These are phyloP conservation scores for Monosporozyma servazzii DNA, from an alignment of 805 yeast species.

Conservation along the genomic window DNA sequence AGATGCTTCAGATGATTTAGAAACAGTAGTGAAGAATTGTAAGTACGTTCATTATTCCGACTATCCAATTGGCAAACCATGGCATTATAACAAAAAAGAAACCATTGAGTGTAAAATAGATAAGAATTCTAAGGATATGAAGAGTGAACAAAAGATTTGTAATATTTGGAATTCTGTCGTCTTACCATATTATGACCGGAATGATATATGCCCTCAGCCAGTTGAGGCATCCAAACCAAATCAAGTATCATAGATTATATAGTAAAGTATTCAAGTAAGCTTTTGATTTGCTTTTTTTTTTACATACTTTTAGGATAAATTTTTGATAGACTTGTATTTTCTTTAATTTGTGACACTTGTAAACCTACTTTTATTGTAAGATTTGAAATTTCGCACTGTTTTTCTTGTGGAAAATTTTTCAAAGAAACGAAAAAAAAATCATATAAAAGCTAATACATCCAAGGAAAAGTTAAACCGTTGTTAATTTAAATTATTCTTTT, in stretches of 20 bases:
- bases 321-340: too few species aligned
- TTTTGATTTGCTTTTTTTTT: too few species aligned
- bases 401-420: neutral
- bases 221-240: neutral
- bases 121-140: conserved; percentile 6
- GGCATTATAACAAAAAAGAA: conserved; percentile 32
- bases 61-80: conserved; percentile 58
- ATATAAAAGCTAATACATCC: neutral
- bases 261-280: too few species aligned
- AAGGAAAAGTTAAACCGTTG: neutral
- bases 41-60: conserved; percentile 57
- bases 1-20: conserved; percentile 9
- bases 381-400: neutral
- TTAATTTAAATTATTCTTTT: neutral
- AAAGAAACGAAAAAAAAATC: neutral
- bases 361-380: neutral
- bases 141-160: conserved; percentile 14
- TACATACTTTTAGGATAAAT: too few species aligned
- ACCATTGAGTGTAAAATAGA: conserved; percentile 17
- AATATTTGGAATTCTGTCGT: conserved; percentile 21
- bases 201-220: conserved; percentile 11
- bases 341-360: neutral
- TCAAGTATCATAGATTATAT: neutral
- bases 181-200: conserved; percentile 10
- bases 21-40: conserved; percentile 26